Evolutionary conservation across 1,284 basidiomycete genomes (phyloP), one percentile per base, ranked within the genome.

Genomic region (Pascua guehoae): DNA sequence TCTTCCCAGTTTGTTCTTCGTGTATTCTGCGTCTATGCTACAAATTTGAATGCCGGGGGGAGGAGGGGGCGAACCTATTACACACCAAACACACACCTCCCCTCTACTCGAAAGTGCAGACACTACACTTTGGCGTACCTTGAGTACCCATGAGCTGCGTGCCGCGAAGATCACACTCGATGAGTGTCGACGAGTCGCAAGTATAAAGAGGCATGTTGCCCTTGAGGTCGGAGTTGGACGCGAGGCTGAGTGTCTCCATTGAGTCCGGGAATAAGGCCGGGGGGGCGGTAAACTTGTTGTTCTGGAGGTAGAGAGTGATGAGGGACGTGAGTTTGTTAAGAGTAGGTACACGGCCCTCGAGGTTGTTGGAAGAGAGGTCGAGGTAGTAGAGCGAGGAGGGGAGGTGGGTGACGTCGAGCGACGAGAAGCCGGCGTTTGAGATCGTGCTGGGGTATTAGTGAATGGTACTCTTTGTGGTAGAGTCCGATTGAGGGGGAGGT

Each of bases 331-430:
- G 56, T 8, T 54, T 42, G 15, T 60, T 38, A 48, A 76, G 61
- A 12, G 65, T 53, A 0, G 73, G 73, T 4, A 73, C 49, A 10
- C 54, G 17, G 10, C 74, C 76, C 0, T 57, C 47, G 9, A 78
- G 49, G 1, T 53, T 45, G 55, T 78, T 78, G 58, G 65, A 71
- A 10, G 74, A 75, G 9, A 78, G 51, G 60, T 76, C 74, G 41
- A 32, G 14, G 32, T 41, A 16, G 11, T 17, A 11, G 32, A 40
- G 43, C 3, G 41, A 41, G 17, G 32, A 8, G 12, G n/a, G 49
- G 17, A 17, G 24, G 24, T 32, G 24, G 24, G 24, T 32, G 24
- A 7, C 4, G 24, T 32, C 24, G 24, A 32, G 24, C 24, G 24
- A 32, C 24, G 24, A 32, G 4, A 32, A 32, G 24, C 24, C 24